phyloP scores from a whole-genome alignment of 768 basidiomycete genomes.

The Boletus eberwhitei region DNA sequence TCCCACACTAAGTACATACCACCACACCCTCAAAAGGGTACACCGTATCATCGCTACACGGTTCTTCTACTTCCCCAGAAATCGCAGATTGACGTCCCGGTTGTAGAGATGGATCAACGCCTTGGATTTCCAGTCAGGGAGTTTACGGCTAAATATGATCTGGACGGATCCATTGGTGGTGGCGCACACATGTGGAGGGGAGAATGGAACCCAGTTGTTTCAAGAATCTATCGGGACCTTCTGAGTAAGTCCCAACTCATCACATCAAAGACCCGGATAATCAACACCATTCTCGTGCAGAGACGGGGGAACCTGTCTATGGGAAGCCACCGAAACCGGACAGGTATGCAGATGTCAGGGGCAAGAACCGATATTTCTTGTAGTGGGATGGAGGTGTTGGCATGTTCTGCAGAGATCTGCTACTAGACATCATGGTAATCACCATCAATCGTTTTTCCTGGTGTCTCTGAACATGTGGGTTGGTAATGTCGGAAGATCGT shows the following conservation, averaged over 20 bases:
- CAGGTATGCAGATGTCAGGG: slow-evolving; percentile 27
- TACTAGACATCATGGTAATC: neutral
- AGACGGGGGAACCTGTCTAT: slow-evolving; percentile 21
- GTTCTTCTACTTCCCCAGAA: slow-evolving; percentile 73
- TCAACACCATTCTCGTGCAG: slow-evolving; percentile 8
- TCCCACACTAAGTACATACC: slow-evolving; percentile 77
- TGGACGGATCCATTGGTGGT: slow-evolving; percentile 56
- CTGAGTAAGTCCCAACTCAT: slow-evolving; percentile 51
- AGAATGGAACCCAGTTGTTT: slow-evolving; percentile 66
- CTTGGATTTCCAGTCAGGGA: slow-evolving; percentile 62
- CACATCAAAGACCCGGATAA: neutral
- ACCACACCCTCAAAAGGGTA: slow-evolving; percentile 88
- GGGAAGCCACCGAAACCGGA: slow-evolving; percentile 30
- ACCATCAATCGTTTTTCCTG: neutral
- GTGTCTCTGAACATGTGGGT: neutral
- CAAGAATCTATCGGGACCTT: slow-evolving; percentile 60
- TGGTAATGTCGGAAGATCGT: neutral
- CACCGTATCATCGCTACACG: slow-evolving; percentile 88
- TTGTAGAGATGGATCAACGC: slow-evolving; percentile 46
- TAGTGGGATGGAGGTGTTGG: slow-evolving; percentile 2
- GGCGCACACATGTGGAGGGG: slow-evolving; percentile 84
- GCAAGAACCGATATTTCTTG: slow-evolving; percentile 29
- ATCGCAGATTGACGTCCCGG: slow-evolving; percentile 42
- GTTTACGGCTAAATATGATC: slow-evolving; percentile 54
- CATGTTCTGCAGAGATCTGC: neutral